Base-by-base conservation (phyloP, 2,329 filamentous ascomycete genomes). In the Cryoendolithus antarcticus region DNA sequence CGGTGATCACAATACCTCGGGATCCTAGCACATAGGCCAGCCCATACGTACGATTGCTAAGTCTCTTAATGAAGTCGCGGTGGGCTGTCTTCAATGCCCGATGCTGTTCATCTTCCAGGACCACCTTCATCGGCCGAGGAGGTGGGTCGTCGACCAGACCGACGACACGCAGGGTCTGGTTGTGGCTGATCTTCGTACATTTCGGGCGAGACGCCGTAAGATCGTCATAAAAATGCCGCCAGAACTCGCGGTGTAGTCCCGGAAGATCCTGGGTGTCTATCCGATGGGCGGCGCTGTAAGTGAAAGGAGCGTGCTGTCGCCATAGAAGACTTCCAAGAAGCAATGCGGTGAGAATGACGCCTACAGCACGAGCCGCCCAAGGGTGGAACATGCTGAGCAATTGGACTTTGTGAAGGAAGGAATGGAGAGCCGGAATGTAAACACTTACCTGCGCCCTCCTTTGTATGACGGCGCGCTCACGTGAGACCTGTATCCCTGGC, bases 1-100 rank as follows among this genome's bases (percentile, higher is more conserved):
- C 65, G 8, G 65, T 56, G 9, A 53, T 52, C 9, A 59, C 59
- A 31, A 62, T 52, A n/a, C 59, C 59, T n/a, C 31, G 12, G 7
- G 4, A 37, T 38, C 8, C 47, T 41, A 9, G 34, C 42, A 27
- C 40, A 50, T 4, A 45, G 11, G 19, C 11, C 7, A 33, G 31
- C 31, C n/a, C 7, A 33, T 33, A 21, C 19, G 19, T 21, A 21
- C 19, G 19, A 21, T 21, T 21, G 19, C 19, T 21, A 6, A 21
- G 19, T 33, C 19, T 33, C 31, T 33, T 9, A 3, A 39, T 3
- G 10, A 42, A 39, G 4, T 21, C 28, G 11, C 19, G 29, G 11
- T 42, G 40, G 9, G 40, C 40, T 8, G 10, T 24, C 33, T 37
- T 36, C 29, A 40, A 30, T 15, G 38, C 24, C 15, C 38, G 3